Evolutionary conservation across 352 stramenopile species (phyloP).

Genomic region (Phytophthora vignae): DNA sequence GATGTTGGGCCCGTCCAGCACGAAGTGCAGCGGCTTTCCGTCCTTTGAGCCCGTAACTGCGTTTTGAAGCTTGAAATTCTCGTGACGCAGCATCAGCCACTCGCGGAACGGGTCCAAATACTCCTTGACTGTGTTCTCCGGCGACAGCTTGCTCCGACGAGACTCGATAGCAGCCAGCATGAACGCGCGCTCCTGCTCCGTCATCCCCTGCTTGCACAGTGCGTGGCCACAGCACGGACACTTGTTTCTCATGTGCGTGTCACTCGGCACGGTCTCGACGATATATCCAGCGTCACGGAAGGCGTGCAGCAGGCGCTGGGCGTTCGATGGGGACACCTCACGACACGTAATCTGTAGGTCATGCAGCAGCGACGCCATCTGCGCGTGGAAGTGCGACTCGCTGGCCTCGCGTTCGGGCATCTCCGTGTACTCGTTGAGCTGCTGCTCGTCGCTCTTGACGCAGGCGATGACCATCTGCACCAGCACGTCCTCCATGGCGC

Average conservation of each 20-base stretch:
- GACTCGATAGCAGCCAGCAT: conserved; percentile 68
- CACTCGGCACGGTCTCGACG: conserved; percentile 47
- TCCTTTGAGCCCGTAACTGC: conserved; percentile 17
- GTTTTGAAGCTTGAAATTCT: conserved; percentile 37
- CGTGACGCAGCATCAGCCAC: conserved; percentile 64
- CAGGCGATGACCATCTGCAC: conserved; percentile 74
- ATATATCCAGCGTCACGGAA: conserved; percentile 51
- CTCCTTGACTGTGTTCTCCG: conserved; percentile 53
- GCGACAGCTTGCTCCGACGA: conserved; percentile 53
- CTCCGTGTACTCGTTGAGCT: conserved; percentile 17
- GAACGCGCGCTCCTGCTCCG: conserved; percentile 45
- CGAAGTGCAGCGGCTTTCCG: conserved; percentile 66
- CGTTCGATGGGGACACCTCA: conserved; percentile 63
- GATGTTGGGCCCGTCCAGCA: conserved; percentile 98
- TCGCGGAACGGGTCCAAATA: conserved; percentile 70
- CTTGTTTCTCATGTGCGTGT: conserved; percentile 45
- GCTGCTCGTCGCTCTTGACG: conserved; percentile 35
- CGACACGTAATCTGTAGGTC: conserved; percentile 65
- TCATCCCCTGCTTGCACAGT: conserved; percentile 58
- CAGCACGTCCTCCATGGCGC: conserved; percentile 75
- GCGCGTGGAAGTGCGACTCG: conserved; percentile 43
- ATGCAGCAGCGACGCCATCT: conserved; percentile 70
- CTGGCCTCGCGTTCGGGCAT: conserved; percentile 3
- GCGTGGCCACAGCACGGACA: conserved; percentile 50
- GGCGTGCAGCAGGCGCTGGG: conserved; percentile 43